phyloP scores from a whole-genome alignment of 2,329 filamentous ascomycete species.

The Dactylonectria estremocensis region DNA sequence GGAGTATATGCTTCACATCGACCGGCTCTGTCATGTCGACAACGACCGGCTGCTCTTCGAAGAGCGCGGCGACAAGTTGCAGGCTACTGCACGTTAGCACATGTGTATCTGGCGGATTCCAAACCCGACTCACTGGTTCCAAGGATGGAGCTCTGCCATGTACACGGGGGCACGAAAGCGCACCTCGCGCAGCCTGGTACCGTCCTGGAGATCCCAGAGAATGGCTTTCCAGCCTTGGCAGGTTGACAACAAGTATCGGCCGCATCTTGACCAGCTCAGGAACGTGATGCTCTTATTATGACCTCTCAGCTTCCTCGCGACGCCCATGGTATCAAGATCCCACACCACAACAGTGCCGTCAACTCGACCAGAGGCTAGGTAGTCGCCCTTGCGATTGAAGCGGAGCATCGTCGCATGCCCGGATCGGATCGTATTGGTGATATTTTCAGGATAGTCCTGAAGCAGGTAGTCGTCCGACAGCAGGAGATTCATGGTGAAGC shows the following conservation, averaged over 20 bases:
- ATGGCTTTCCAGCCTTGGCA: conserved; percentile 98
- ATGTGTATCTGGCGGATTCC: neutral
- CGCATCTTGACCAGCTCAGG: conserved; percentile 94
- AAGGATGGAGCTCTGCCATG: conserved; percentile 94
- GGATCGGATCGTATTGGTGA: conserved; percentile 87
- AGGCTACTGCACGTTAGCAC: conserved; percentile 67
- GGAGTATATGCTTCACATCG: conserved; percentile 82
- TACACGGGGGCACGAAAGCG: conserved; percentile 95
- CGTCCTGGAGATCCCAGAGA: conserved; percentile 87
- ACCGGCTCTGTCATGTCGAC: conserved; percentile 82
- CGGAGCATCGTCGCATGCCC: conserved; percentile 79
- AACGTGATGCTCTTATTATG: conserved; percentile 96
- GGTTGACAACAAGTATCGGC: conserved; percentile 90
- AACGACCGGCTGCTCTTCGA: conserved; percentile 91
- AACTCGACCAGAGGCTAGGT: conserved; percentile 92
- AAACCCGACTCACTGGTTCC: conserved; percentile 76
- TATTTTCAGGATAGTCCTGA: conserved; percentile 90
- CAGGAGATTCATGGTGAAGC: conserved; percentile 68
- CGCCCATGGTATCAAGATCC: conserved; percentile 97
- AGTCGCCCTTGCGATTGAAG: conserved; percentile 95
- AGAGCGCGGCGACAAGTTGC: conserved; percentile 91
- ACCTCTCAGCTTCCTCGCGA: conserved; percentile 92
- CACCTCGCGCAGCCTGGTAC: conserved; percentile 83
- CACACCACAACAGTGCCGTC: conserved; percentile 97
- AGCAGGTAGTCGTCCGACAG: conserved; percentile 75